Base-by-base conservation (phyloP, 176 grass and related monocot genomes). In the Hyparrhenia diplandra region DNA sequence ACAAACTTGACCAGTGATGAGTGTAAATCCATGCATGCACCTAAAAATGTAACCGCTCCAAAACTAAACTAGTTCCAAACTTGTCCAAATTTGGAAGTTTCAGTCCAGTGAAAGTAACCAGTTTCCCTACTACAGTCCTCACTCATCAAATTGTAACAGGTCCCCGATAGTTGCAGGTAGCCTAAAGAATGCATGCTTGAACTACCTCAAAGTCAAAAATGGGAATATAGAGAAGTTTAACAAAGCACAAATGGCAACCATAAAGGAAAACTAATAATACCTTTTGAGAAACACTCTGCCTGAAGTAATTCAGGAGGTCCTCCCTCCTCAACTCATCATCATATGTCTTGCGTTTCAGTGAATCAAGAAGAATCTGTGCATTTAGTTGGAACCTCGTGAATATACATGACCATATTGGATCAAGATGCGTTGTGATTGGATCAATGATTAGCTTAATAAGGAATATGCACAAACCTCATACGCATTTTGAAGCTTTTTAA, bases 401-500 rank as follows among this genome's bases (percentile, higher is more conserved):
- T 85, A 82, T 81, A 45, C 34, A 81, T 25, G 18, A 20, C 21
- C 75, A 39, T 67, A 73, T n/a, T n/a, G n/a, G n/a, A 58, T 24
- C 69, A 71, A 73, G n/a, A 79, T 62, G 20, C 0, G 39, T 30
- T 46, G 42, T 21, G 18, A 82, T 73, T 32, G 28, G 27, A 51
- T 73, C 8, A 2, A 23, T 62, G 11, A 54, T 60, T 62, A 69
- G 39, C 36, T 69, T 70, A 74, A 83, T 31, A 82, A 85, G 24
- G 13, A 81, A 62, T 72, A 71, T 13, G 76, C 21, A 5, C 71
- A 20, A 82, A 99, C 96, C 96, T 99, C 96, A 46, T 99, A 99
- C 85, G 92, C 92, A 83, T 95, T 99, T 95, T 99, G 96, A 87
- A 99, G 93, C 81, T 93, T 99, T 88, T 99, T 99, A 89, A 99